phyloP scores from a whole-genome alignment of 176 grass and related monocot genomes.

The Oryza nivara region DNA sequence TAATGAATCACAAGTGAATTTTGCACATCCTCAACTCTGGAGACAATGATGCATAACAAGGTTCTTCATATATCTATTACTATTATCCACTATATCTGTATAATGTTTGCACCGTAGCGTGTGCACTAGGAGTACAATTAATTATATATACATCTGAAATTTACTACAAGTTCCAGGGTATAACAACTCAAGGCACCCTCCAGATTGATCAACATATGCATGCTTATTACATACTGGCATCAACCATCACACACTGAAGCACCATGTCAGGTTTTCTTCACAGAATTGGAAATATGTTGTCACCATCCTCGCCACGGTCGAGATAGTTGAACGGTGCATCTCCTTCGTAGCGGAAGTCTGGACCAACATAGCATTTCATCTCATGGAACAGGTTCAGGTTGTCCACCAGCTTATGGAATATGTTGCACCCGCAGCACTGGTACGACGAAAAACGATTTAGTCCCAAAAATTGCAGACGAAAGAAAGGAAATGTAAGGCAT shows the following conservation, averaged over 20 bases:
- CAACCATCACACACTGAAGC: not conserved
- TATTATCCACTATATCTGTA: slow-evolving; percentile 14
- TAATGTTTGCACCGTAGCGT: not conserved
- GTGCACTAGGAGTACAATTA: slow-evolving; percentile 34
- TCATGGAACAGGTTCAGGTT: slow-evolving; percentile 95
- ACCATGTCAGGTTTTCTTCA: not conserved
- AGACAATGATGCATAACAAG: not conserved
- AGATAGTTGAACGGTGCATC: slow-evolving; percentile 74
- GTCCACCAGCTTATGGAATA: slow-evolving; percentile 94
- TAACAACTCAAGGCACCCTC: not conserved
- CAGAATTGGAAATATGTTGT: slow-evolving; percentile 62
- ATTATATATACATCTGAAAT: slow-evolving; percentile 55
- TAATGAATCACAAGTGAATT: not conserved
- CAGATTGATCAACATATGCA: not conserved
- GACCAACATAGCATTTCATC: slow-evolving; percentile 95
- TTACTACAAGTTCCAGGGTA: slow-evolving; percentile 30
- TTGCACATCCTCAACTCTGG: not conserved
- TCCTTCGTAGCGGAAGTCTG: slow-evolving; percentile 77
- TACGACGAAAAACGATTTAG: not conserved
- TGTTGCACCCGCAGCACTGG: slow-evolving; percentile 92
- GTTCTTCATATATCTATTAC: not conserved
- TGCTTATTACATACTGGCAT: slow-evolving; percentile 44
- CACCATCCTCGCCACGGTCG: slow-evolving; percentile 46
- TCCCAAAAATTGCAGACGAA: not conserved
- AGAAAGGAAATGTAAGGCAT: no score